These are phyloP conservation scores for Carex scoparia DNA, from an alignment of 176 grass and related monocot genomes.

Conservation along the genomic window DNA sequence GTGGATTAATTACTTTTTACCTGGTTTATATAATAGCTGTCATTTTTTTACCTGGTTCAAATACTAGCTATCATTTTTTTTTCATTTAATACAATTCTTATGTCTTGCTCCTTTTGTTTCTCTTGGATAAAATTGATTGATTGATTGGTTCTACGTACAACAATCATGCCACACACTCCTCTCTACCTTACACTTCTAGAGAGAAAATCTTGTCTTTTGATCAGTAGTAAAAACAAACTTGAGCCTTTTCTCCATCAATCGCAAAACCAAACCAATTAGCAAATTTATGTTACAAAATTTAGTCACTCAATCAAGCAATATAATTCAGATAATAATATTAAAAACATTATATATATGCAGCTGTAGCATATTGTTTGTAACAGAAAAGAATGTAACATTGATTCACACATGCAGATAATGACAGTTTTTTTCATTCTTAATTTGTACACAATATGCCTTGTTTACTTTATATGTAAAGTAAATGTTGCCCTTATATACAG, in stretches of 20 bases:
- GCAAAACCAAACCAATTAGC: neutral
- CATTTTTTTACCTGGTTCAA: neutral
- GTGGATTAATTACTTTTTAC: neutral
- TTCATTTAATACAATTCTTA: neutral
- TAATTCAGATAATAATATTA: neutral
- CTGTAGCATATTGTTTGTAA: neutral
- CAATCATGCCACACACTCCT: neutral
- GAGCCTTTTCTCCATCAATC: neutral
- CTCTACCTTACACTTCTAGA: neutral
- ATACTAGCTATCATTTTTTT: neutral
- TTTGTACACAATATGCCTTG: neutral
- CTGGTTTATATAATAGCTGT: neutral
- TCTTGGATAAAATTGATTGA: slow-evolving; percentile 6
- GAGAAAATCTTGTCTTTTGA: slow-evolving; percentile 1
- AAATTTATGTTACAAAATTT: neutral
- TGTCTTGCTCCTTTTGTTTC: slow-evolving; percentile 6
- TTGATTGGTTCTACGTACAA: neutral
- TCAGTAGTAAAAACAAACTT: neutral
- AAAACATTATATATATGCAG: neutral
- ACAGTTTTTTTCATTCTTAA: neutral
- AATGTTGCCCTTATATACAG: neutral
- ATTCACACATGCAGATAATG: neutral
- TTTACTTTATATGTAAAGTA: too few species aligned
- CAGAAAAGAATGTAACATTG: neutral
- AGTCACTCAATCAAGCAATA: neutral